Evolutionary conservation across 345 rosid species (phyloP), one percentile per base, ranked within the genome.

Genomic region (Brassica rapa): DNA sequence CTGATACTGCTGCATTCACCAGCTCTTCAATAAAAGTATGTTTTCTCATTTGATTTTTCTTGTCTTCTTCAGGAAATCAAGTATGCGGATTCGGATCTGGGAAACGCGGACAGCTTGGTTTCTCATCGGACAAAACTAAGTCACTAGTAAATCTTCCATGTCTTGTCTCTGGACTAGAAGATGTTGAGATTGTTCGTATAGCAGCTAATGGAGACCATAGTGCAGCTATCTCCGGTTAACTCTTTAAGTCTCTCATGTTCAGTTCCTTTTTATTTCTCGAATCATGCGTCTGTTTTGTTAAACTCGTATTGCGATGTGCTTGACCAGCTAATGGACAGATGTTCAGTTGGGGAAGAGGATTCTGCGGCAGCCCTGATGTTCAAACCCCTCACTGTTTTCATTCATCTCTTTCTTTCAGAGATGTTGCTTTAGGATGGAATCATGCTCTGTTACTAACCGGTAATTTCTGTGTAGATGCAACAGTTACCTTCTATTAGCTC

Each of bases 311-410:
- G 32, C 6, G 68, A 16, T 76, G 66, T 81, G 70, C 69, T 19
- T 64, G 63, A 81, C 68, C 84, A 95, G 98, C 79, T 71, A 85
- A 88, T 65, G 88, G 97, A 56, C 77, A 72, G 77, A 71, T 89
- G 21, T 91, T 84, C 85, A 81, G 79, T 66, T 91, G 98, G 99
- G 97, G 98, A 81, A 90, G 90, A 88, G 93, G 97, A 68, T 89
- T 91, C 74, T 69, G 78, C 29, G 81, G 88, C 60, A 23, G 78
- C 61, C 65, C 84, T 0, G 93, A 89, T 86, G 73, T 72, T 82
- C 79, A 66, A 59, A 67, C 62, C 72, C 97, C 98, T 71, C 81
- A 69, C 70, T 62, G 68, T 77, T 81, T 87, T 30, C 72, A 82
- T 59, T 81, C 89, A 23, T 66, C 86, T 7, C 39, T 69, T 16